Percentiles rank a stretch among this genome's conserved stretches.
Conservation (phyloP, 495 filamentous ascomycete genomes). For the Podospora bellae-mahoneyi region DNA sequence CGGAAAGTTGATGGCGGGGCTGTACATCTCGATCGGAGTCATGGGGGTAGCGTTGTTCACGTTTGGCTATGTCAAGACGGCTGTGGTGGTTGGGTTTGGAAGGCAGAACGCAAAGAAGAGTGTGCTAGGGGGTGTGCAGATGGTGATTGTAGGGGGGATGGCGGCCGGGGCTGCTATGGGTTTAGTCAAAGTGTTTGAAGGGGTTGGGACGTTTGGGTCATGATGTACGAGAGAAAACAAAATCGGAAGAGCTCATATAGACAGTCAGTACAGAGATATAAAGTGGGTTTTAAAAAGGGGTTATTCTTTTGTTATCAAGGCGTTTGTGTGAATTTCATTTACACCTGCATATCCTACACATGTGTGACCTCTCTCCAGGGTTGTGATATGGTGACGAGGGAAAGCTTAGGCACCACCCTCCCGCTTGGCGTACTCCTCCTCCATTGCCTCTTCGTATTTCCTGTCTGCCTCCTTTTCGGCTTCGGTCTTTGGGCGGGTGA, state of each 20-base stretch:
- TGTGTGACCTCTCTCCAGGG: no score
- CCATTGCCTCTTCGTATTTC: slow-evolving; percentile 66
- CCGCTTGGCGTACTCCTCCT: slow-evolving; percentile 76
- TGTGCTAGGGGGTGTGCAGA: slow-evolving; percentile 38
- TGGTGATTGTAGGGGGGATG: slow-evolving; percentile 39
- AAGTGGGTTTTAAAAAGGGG: background rate
- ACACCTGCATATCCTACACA: no score
- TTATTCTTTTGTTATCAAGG: no score
- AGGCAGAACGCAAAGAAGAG: slow-evolving; percentile 23
- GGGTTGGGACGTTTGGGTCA: slow-evolving; percentile 5
- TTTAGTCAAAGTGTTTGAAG: slow-evolving; percentile 35
- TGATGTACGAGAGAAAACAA: background rate
- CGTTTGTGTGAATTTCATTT: no score
- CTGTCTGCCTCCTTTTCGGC: slow-evolving; percentile 54
- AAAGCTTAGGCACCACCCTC: slow-evolving; percentile 60
- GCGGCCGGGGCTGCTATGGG: slow-evolving; percentile 46
- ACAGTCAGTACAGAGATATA: background rate
- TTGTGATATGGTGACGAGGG: no score
- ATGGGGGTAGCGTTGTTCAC: slow-evolving; percentile 48
- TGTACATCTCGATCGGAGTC: slow-evolving; percentile 49
- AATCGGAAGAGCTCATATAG: background rate
- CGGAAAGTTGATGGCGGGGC: slow-evolving; percentile 34
- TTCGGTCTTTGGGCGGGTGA: slow-evolving; percentile 38
- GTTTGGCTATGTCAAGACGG: slow-evolving; percentile 54
- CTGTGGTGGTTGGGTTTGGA: slow-evolving; percentile 31